Base-by-base conservation (phyloP, 1,284 basidiomycete genomes). In the Grifola frondosa region DNA sequence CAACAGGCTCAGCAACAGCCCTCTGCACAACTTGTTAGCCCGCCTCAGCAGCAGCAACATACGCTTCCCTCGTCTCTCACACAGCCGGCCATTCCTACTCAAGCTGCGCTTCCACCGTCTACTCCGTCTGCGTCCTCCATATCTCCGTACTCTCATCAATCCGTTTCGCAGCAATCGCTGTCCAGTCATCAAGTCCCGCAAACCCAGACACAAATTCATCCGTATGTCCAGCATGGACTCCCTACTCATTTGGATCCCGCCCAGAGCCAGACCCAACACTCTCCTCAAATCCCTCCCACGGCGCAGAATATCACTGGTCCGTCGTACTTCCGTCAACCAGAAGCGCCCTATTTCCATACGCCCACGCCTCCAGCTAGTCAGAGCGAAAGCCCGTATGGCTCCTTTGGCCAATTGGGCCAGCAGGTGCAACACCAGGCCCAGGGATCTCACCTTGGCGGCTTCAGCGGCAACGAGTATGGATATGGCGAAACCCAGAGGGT, bases 291-390 rank as follows among this genome's bases (percentile, higher is more conserved):
- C 6, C 57, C 61, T 19, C 61, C 65, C 31, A 75, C 70, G 40
- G 73, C 73, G 44, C 71, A 74, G 30, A 73, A 52, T 50, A 36
- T 61, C 19, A 53, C 52, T 16, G 61, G 57, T 9, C 62, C 65
- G 12, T 59, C 71, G 3, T 88, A 86, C 57, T 86, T 84, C 71
- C 74, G 85, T 40, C 82, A 82, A 57, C 73, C 73, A 6, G 81
- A 86, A 24, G 62, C 70, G 7, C 81, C 81, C 4, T 88, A 87
- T 62, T 88, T 84, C 71, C 82, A 88, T 57, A 72, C 82, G 0
- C 77, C 83, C 6, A 88, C 85, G 3, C 85, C 85, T 20, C 85
- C 85, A 42, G 79, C 77, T 8, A 70, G 72, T 9, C 81, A 84
- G 56, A 69, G 67, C 17, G 84, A 85, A 16, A 75, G 68, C 41